Base-by-base conservation (phyloP, 331 rosid species). In the Rhamnella rubrinervis region DNA sequence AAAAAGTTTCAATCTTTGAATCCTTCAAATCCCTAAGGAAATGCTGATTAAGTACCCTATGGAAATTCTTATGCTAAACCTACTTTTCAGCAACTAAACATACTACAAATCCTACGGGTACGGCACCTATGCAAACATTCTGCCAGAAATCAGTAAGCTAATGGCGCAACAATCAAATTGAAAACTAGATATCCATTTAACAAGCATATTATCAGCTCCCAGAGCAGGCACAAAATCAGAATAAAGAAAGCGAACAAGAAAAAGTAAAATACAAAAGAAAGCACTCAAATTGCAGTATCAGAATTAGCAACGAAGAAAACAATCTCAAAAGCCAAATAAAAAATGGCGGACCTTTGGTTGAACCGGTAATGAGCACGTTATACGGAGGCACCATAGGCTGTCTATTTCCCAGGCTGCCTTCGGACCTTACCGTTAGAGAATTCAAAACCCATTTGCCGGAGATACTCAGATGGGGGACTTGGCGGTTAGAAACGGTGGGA, bases 361-460 rank as follows among this genome's bases (percentile, higher is more conserved):
- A 87, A 55, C 97, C 98, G 1, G 98, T 91, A 53, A 93, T 85
- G 89, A 93, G 85, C n/a, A 91, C 97, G 75, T 91, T 89, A 67
- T 72, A 93, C 72, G 97, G 97, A 51, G 96, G 92, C 49, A 84
- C 66, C 95, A 85, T 86, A 55, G 97, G 83, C 44, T 79, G 55
- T 21, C 61, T 57, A 8, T 52, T 70, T n/a, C 50, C 56, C 61
- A 9, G 11, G 41, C 85, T 71, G 63, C 75, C 75, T 25, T 55
- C 67, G 16, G 81, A 70, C n/a, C 55, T 41, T 40, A 55, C 56
- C 4, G 55, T 67, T 1, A 63, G 55, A 59, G 75, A 51, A 38
- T 13, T 72, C 0, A 63, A 53, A 21, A 78, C 71, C 63, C 49
- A 75, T 55, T 58, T 44, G 31, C 38, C 28, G 5, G 13, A 44